Evolutionary conservation across 495 filamentous ascomycete genomes (phyloP).

Genomic region (Tuber melanosporum): DNA sequence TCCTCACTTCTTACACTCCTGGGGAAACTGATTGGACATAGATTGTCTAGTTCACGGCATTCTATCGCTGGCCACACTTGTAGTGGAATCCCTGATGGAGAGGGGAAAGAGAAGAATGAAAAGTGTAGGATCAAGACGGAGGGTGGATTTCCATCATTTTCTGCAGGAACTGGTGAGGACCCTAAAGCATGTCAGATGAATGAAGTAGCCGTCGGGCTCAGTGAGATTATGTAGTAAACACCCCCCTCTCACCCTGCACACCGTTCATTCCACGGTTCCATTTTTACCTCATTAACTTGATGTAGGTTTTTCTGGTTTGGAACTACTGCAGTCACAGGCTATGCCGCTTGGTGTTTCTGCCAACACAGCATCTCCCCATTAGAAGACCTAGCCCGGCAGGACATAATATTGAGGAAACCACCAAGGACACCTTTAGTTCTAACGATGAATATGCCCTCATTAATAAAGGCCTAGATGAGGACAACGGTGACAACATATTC

Average conservation of each 20-base stretch:
- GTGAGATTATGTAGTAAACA: conserved; percentile 74
- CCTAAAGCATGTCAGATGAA: too few species aligned
- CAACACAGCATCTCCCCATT: too few species aligned
- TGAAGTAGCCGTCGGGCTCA: too few species aligned
- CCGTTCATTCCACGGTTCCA: background rate
- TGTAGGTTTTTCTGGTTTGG: conserved; percentile 62
- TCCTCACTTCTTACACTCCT: background rate
- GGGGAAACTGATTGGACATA: too few species aligned
- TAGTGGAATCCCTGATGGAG: conserved; percentile 35
- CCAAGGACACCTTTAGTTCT: too few species aligned
- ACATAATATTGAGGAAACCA: too few species aligned
- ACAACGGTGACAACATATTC: conserved; percentile 69
- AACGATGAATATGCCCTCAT: too few species aligned
- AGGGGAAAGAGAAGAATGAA: conserved; percentile 38
- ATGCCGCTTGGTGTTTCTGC: too few species aligned
- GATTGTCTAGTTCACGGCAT: conserved; percentile 80
- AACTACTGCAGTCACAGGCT: conserved; percentile 68
- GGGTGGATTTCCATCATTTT: conserved; percentile 31
- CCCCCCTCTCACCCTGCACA: conserved; percentile 4
- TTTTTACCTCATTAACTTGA: conserved; percentile 31
- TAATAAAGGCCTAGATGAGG: too few species aligned
- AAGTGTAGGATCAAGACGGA: conserved; percentile 13
- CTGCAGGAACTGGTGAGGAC: conserved; percentile 32
- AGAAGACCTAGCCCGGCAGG: too few species aligned
- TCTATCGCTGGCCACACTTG: conserved; percentile 65